Base-by-base conservation (phyloP, 495 filamentous ascomycete genomes). In the Neohortaea acidophila region DNA sequence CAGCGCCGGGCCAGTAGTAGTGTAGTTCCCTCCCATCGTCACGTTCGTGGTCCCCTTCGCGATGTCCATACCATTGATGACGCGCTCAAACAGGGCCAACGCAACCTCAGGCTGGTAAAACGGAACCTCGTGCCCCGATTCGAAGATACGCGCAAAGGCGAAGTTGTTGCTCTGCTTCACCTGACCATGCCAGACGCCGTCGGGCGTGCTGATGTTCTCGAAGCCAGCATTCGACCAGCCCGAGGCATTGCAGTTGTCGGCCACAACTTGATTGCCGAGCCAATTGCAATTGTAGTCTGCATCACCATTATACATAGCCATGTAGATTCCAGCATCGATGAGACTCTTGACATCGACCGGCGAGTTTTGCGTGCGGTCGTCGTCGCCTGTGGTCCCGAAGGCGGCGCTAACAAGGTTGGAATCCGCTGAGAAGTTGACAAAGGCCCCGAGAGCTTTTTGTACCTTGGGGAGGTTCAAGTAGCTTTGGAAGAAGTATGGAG, bases 61-160 rank as follows among this genome's bases (percentile, higher is more conserved):
- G 31, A 81, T 61, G 36, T 79, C 76, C 25, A 51, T 53, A 12
- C 72, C 68, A 3, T 50, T 51, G 33, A 79, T 66, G 0, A 60
- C 66, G 5, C 77, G 62, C 47, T 70, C 63, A 47, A 81, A 78
- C 26, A 75, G 59, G 41, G 66, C 64, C 4, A 77, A 59, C 2
- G 73, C 49, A n/a, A 66, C 62, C 21, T 77, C 49, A 0, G 77
- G 77, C 51, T 79, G 74, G 47, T 82, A 81, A 25, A 77, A 71
- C 1, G 79, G 77, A 8, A 81, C 70, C 36, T 73, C 67, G 49
- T 85, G 80, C 0, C 80, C 80, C 9, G 75, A 71, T 46, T 81
- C 64, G 51, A 75, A 83, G 8, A 83, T 63, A 1, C 78, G 67
- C 20, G 69, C 65, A 53, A 83, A 85, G 21, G 73, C 73, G 43